Evolutionary conservation across 2,329 filamentous ascomycete species (phyloP).

Genomic region (Aotearoamyces nothofagi): DNA sequence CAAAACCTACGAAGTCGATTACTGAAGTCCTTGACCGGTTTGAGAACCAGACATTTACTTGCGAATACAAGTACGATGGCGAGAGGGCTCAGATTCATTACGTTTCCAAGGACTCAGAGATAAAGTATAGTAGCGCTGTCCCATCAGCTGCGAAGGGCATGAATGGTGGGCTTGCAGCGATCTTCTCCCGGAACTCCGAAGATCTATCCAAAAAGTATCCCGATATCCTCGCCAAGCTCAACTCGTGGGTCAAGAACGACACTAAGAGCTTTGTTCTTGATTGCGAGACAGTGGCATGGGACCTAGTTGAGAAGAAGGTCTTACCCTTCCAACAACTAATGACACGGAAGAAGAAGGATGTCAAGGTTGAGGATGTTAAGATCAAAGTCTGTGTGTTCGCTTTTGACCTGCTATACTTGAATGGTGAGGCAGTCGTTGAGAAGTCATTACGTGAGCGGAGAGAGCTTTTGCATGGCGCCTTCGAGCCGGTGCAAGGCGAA

Average conservation of each 20-base stretch:
- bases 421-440: constrained; percentile 79
- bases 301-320: constrained; percentile 87
- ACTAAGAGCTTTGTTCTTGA: constrained; percentile 97
- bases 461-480: constrained; percentile 57
- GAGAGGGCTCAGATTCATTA: constrained; percentile 98
- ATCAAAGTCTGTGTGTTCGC: constrained; percentile 96
- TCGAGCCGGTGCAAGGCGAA: constrained; percentile 70
- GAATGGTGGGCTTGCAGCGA: constrained; percentile 57
- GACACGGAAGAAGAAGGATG: constrained; percentile 95
- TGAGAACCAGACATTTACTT: constrained; percentile 88
- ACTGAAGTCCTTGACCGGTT: constrained; percentile 95
- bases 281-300: constrained; percentile 96
- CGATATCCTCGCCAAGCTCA: constrained; percentile 77
- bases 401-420: constrained; percentile 86
- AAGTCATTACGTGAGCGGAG: constrained; percentile 76
- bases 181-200: constrained; percentile 96
- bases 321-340: constrained; percentile 95
- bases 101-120: constrained; percentile 63
- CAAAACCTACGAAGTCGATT: constrained; percentile 95
- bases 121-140: constrained; percentile 50
- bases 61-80: constrained; percentile 98
- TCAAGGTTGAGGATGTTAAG: constrained; percentile 88
- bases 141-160: constrained; percentile 40
- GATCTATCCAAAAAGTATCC: constrained; percentile 96
- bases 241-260: constrained; percentile 76